Percentiles rank a stretch among this genome's conserved stretches.
Conservation (phyloP, 495 filamentous ascomycete genomes). For the Bacidia gigantensis region DNA sequence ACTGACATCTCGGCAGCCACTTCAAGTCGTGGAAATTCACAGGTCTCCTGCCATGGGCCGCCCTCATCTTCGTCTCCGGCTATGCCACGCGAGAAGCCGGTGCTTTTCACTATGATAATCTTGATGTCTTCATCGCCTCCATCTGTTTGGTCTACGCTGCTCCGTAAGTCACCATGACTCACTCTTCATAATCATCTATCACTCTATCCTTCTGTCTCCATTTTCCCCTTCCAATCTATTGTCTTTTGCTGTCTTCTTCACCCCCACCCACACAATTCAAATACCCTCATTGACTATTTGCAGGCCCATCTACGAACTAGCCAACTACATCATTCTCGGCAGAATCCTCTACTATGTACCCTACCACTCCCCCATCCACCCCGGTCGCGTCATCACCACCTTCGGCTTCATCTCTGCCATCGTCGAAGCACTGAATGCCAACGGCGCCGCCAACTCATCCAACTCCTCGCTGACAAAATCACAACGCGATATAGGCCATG, state of each 20-base stretch:
- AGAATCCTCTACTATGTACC: slow-evolving; percentile 69
- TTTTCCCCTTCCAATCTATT: not conserved
- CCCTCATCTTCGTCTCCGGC: slow-evolving; percentile 39
- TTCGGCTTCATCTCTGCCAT: slow-evolving; percentile 50
- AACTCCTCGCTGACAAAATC: slow-evolving; percentile 24
- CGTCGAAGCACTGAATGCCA: slow-evolving; percentile 54
- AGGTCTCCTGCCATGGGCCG: slow-evolving; percentile 39
- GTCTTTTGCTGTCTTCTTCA: not conserved
- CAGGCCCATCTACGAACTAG: slow-evolving; percentile 44
- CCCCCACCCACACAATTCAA: no score
- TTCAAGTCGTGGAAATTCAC: slow-evolving; percentile 40
- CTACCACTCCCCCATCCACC: slow-evolving; percentile 63
- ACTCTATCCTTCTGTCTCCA: not conserved
- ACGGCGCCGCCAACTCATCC: slow-evolving; percentile 49
- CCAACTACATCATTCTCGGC: slow-evolving; percentile 65
- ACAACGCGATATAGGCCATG: slow-evolving; percentile 39
- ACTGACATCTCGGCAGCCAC: slow-evolving; percentile 18
- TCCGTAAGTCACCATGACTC: slow-evolving; percentile 37
- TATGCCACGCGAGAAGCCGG: slow-evolving; percentile 44
- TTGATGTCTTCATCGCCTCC: slow-evolving; percentile 45
- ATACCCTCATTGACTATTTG: no score
- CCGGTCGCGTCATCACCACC: slow-evolving; percentile 61
- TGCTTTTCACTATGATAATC: slow-evolving; percentile 41
- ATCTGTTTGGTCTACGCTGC: slow-evolving; percentile 47
- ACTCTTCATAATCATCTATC: not conserved